Conservation (phyloP, 2,329 filamentous ascomycete species). For the Coniochaeta ligniaria region DNA sequence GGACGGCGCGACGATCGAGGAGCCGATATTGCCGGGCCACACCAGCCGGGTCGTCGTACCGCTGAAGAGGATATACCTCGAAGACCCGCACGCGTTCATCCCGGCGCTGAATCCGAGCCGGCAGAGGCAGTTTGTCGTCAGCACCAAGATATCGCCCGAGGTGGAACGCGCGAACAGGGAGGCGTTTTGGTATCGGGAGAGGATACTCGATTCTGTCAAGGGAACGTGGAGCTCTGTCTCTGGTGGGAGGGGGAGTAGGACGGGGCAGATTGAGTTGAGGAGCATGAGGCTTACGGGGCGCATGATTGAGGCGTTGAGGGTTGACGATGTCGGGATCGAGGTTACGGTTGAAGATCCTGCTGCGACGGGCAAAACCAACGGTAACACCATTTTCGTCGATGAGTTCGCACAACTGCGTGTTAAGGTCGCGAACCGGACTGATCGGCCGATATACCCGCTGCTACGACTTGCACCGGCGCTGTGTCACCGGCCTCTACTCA, state of each 20-base stretch:
- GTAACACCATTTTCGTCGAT: constrained; percentile 37
- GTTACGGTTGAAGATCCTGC: constrained; percentile 41
- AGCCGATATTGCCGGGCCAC: constrained; percentile 57
- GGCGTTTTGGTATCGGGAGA: constrained; percentile 86
- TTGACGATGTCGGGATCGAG: constrained; percentile 70
- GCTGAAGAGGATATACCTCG: constrained; percentile 65
- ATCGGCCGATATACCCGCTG: constrained; percentile 60
- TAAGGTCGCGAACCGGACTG: constrained; percentile 67
- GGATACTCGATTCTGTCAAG: constrained; percentile 62
- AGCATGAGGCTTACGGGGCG: constrained; percentile 64
- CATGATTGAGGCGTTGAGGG: constrained; percentile 77
- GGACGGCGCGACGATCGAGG: constrained; percentile 40
- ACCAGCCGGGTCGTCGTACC: constrained; percentile 71
- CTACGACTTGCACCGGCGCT: constrained; percentile 72
- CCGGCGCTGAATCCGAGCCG: constrained; percentile 73
- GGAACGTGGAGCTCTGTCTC: constrained; percentile 62
- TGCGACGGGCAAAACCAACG: constrained; percentile 7
- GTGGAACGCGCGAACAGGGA: constrained; percentile 71
- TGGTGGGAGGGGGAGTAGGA: constrained; percentile 43
- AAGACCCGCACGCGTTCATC: constrained; percentile 70
- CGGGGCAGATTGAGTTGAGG: constrained; percentile 69
- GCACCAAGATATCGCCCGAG: constrained; percentile 71
- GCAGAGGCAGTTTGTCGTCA: constrained; percentile 91
- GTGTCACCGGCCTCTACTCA: constrained; percentile 61
- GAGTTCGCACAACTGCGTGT: constrained; percentile 64